Evolutionary conservation across 2,329 filamentous ascomycete species (phyloP).

Genomic region (Fusarium sp.): DNA sequence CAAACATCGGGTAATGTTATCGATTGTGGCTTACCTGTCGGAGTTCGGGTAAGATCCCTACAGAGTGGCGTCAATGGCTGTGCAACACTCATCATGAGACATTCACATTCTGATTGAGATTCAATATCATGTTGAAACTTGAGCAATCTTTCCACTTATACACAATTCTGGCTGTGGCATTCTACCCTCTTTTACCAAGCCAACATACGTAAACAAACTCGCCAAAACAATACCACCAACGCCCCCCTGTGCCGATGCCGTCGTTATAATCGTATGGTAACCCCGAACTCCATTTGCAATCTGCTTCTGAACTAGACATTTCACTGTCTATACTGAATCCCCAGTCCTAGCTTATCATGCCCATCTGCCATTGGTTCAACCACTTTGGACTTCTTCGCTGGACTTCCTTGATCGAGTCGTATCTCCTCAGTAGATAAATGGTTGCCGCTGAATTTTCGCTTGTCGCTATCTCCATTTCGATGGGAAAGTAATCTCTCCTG

Average conservation of each 20-base stretch:
- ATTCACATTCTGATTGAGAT: not conserved
- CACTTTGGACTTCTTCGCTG: slow-evolving; percentile 64
- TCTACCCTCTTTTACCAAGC: not conserved
- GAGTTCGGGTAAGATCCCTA: slow-evolving; percentile 24
- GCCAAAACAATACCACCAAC: slow-evolving; percentile 9
- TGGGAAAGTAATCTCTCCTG: slow-evolving; percentile 65
- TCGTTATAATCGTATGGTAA: slow-evolving; percentile 25
- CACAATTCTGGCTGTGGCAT: not conserved
- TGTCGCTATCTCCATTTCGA: slow-evolving; percentile 58
- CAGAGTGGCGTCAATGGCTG: slow-evolving; percentile 9
- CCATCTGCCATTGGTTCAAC: slow-evolving; percentile 55
- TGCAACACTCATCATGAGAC: slow-evolving; percentile 15
- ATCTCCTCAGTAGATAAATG: slow-evolving; percentile 47
- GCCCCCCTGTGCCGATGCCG: slow-evolving; percentile 24
- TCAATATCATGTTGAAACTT: not conserved
- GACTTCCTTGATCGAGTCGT: slow-evolving; percentile 56
- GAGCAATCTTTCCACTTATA: not conserved
- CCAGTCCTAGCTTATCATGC: slow-evolving; percentile 59
- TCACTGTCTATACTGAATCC: slow-evolving; percentile 61
- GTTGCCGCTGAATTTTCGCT: slow-evolving; percentile 62
- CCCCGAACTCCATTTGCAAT: slow-evolving; percentile 32
- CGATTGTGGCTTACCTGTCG: slow-evolving; percentile 19
- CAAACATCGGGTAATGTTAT: slow-evolving; percentile 41
- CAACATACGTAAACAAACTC: not conserved
- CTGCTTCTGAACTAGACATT: not conserved